Conservation (phyloP, 2,329 filamentous ascomycete species). For the Ophiostoma novo-ulmi region DNA sequence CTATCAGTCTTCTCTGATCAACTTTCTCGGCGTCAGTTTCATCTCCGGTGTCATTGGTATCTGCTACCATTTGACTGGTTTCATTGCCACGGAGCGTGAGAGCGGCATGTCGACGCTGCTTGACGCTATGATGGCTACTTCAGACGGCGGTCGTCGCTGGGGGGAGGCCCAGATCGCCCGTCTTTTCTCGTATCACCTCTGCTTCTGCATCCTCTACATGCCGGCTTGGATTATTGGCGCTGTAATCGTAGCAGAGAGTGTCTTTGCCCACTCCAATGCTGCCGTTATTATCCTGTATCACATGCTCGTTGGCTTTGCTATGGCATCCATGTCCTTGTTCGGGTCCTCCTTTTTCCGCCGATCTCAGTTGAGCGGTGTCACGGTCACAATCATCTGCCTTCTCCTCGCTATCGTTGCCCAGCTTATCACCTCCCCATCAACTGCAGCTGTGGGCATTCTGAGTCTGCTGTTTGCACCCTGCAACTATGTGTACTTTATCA, state of each 20-base stretch:
- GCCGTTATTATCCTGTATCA: constrained; percentile 69
- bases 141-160: constrained; percentile 54
- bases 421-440: constrained; percentile 58
- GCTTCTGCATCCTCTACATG: constrained; percentile 73
- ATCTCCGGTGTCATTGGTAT: constrained; percentile 75
- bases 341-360: constrained; percentile 80
- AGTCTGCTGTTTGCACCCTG: constrained; percentile 79
- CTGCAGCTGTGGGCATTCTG: constrained; percentile 61
- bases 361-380: constrained; percentile 81
- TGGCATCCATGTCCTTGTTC: constrained; percentile 75
- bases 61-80: constrained; percentile 79
- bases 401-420: constrained; percentile 79
- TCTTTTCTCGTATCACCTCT: constrained; percentile 71
- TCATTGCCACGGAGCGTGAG: constrained; percentile 81
- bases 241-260: constrained; percentile 55
- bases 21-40: constrained; percentile 72
- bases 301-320: constrained; percentile 67
- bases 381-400: constrained; percentile 65
- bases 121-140: constrained; percentile 83
- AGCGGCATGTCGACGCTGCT: constrained; percentile 81
- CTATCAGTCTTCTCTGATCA: constrained; percentile 70
- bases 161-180: constrained; percentile 66
- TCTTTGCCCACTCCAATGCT: constrained; percentile 60
- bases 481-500: constrained; percentile 77
- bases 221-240: constrained; percentile 79